phyloP scores from a whole-genome alignment of 2,329 filamentous ascomycete species.

The Nemania sp. region DNA sequence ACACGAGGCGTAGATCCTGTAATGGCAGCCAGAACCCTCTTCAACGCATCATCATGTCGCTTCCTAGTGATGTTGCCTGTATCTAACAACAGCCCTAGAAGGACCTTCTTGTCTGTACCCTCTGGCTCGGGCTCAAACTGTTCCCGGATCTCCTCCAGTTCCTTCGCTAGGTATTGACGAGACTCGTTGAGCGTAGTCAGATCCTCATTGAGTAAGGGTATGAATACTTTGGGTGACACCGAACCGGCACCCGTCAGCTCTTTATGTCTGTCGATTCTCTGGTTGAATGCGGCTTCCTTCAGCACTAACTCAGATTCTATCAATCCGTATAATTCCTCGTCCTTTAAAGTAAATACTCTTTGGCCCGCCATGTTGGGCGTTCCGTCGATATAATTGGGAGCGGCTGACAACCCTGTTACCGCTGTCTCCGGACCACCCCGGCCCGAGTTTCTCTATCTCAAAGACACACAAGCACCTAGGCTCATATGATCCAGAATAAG shows the following conservation, averaged over 20 bases:
- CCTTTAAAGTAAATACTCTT: not conserved
- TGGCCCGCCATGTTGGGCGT: constrained; percentile 28
- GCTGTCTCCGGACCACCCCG: not conserved
- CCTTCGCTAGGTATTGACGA: constrained; percentile 9
- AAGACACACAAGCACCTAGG: not conserved
- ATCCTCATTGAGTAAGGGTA: constrained; percentile 25
- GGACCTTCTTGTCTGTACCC: not conserved
- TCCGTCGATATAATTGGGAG: constrained; percentile 5
- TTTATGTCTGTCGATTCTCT: not conserved
- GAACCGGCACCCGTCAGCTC: not conserved
- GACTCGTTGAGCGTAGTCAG: not conserved
- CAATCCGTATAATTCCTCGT: not conserved
- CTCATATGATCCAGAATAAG: not conserved
- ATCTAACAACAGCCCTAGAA: constrained; percentile 3
- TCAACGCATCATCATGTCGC: constrained; percentile 21
- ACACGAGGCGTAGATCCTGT: constrained; percentile 3
- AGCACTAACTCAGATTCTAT: no score
- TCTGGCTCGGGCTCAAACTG: not conserved
- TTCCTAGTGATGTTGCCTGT: not conserved
- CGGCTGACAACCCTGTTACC: not conserved
- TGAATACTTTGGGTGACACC: constrained; percentile 23
- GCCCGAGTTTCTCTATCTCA: not conserved
- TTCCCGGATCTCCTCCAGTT: not conserved
- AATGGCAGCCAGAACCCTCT: constrained; percentile 2
- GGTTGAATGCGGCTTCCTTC: not conserved